Evolutionary conservation across 1,139 yeast species (phyloP).

Genomic region (Wickerhamiella infanticola): DNA sequence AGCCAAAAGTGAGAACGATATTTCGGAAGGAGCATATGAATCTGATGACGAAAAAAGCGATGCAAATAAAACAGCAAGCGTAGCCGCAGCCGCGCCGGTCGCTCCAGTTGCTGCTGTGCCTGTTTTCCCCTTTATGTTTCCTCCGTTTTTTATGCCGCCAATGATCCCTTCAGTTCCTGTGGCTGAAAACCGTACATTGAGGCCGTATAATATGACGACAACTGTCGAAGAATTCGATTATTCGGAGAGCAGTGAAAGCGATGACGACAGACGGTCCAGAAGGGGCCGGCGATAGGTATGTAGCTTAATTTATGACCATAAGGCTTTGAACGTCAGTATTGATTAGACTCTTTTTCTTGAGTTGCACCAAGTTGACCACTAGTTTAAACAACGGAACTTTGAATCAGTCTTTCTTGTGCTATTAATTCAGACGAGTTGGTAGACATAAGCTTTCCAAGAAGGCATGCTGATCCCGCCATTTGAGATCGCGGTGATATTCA

Average conservation of each 20-base stretch:
- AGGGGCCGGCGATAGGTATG: background rate
- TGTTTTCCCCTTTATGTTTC: conserved; percentile 8
- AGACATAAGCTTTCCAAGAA: too few relatives aligned
- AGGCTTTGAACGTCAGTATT: too few relatives aligned
- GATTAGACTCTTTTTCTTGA: too few relatives aligned
- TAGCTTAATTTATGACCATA: background rate
- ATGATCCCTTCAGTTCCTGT: background rate
- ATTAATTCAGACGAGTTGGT: too few relatives aligned
- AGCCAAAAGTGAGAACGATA: background rate
- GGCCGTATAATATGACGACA: background rate
- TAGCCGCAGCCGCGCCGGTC: background rate
- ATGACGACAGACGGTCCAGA: background rate
- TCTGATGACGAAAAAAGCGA: background rate
- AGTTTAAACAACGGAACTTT: too few relatives aligned
- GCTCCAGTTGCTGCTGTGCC: conserved; percentile 2
- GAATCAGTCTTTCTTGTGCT: too few relatives aligned
- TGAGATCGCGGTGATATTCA: too few relatives aligned
- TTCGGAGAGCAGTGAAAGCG: background rate
- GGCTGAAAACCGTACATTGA: background rate
- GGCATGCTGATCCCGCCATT: too few relatives aligned
- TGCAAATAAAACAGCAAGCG: background rate
- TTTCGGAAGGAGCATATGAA: background rate
- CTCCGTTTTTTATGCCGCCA: conserved; percentile 11
- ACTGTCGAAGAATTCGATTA: background rate
- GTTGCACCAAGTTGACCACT: too few relatives aligned